Evolutionary conservation across 2,329 filamentous ascomycete genomes (phyloP).

Genomic region (Cercospora sp.): DNA sequence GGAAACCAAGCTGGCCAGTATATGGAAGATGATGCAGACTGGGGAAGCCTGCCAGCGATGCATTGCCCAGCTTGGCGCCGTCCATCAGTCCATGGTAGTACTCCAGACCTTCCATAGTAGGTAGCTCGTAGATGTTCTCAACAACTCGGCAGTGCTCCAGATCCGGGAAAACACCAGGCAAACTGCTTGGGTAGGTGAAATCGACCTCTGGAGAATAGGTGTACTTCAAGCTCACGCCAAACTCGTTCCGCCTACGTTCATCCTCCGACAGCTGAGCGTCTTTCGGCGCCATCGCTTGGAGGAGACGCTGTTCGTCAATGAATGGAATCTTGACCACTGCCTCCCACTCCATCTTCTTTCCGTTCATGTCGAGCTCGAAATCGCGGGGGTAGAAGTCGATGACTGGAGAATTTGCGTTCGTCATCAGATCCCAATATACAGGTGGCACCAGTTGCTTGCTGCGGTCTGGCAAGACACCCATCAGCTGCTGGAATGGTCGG

Average conservation of each 20-base stretch:
- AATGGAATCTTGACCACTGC: conserved; percentile 99
- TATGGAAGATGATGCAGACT: conserved; percentile 84
- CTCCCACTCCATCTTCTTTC: conserved; percentile 99
- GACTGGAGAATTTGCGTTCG: conserved; percentile 82
- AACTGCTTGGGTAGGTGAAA: conserved; percentile 82
- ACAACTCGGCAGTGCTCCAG: conserved; percentile 84
- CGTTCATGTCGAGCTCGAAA: conserved; percentile 98
- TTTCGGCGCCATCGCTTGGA: conserved; percentile 81
- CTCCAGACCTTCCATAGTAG: conserved; percentile 84
- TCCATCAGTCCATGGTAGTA: conserved; percentile 80
- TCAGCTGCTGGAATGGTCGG: conserved; percentile 90
- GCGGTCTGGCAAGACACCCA: conserved; percentile 95
- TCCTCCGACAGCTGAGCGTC: conserved; percentile 74
- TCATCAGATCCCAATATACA: conserved; percentile 92
- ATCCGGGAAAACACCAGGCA: conserved; percentile 88
- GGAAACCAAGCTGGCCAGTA: conserved; percentile 76
- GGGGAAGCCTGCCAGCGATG: conserved; percentile 91
- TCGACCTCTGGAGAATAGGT: conserved; percentile 76
- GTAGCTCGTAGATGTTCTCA: conserved; percentile 94
- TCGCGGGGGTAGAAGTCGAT: conserved; percentile 97
- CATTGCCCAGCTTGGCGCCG: conserved; percentile 76
- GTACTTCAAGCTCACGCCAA: conserved; percentile 91
- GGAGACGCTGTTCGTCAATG: conserved; percentile 85
- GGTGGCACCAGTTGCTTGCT: conserved; percentile 93
- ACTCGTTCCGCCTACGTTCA: conserved; percentile 81